Conservation (phyloP, 192 early-diverging fungal species). For the Spinellus fusiger region DNA sequence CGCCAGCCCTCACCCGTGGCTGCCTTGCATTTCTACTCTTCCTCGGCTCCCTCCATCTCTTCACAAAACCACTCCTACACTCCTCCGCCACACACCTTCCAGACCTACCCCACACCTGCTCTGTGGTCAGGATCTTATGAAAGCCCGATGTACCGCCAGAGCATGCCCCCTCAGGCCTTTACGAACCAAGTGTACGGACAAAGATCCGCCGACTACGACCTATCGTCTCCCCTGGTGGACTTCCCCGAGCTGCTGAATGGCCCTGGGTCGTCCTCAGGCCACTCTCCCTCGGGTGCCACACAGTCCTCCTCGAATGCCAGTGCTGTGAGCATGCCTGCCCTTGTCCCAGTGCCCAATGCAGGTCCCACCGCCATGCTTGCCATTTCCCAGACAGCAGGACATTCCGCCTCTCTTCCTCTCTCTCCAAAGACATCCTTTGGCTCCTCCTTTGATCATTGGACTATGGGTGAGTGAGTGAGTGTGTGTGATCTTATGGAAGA, state of each 20-base stretch:
- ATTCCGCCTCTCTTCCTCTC: background rate
- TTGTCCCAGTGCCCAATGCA: slow-evolving; percentile 24
- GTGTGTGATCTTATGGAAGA: background rate
- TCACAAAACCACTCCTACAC: background rate
- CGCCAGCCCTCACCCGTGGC: background rate
- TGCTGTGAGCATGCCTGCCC: slow-evolving; percentile 4
- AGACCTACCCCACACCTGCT: background rate
- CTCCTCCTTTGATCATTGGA: background rate
- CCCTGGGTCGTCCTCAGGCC: no score
- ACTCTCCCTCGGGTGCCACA: slow-evolving; percentile 14
- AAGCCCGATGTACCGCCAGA: slow-evolving; percentile 12
- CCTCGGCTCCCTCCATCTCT: background rate
- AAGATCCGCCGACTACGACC: background rate
- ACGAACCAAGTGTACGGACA: slow-evolving; percentile 1
- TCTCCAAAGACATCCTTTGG: background rate
- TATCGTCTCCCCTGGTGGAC: background rate
- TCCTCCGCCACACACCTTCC: slow-evolving; percentile 2
- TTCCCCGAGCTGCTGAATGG: slow-evolving; percentile 22
- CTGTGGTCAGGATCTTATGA: background rate
- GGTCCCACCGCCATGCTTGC: slow-evolving; percentile 24
- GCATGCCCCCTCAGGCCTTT: slow-evolving; percentile 18
- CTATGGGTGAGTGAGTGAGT: background rate
- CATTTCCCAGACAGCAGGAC: background rate
- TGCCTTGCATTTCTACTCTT: background rate
- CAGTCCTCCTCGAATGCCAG: background rate